These are phyloP conservation scores for Eutrema heterophyllum DNA, from an alignment of 345 rosid genomes.

Conservation along the genomic window DNA sequence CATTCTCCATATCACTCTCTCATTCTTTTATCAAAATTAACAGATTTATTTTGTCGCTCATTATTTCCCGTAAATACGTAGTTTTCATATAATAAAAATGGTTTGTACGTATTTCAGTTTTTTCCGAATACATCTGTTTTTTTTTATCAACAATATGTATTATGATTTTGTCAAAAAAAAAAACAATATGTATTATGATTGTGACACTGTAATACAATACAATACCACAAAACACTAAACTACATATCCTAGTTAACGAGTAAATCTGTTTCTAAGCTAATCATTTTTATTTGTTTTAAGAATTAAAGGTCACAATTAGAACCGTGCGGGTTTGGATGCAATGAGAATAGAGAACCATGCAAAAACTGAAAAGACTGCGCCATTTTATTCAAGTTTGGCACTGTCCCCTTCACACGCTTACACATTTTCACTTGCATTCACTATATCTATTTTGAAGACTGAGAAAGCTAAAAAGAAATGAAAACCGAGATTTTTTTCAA, in stretches of 20 bases:
- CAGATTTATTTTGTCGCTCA: not conserved
- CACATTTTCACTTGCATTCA: constrained; percentile 7
- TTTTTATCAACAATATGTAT: no score
- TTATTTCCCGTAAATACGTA: no score
- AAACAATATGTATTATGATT: no score
- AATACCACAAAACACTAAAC: not conserved
- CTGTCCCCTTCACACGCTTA: constrained; percentile 27
- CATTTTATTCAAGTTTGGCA: constrained; percentile 20
- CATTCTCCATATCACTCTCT: not conserved
- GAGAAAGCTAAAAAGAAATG: constrained; percentile 1
- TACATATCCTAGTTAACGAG: not conserved
- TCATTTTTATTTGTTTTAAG: not conserved
- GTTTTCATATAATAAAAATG: no score
- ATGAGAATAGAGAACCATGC: constrained; percentile 18
- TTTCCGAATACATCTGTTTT: no score
- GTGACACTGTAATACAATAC: not conserved
- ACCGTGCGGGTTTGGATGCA: constrained; percentile 8
- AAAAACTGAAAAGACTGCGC: constrained; percentile 18
- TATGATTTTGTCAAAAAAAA: no score
- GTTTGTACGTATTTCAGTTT: no score
- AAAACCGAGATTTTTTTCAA: not conserved
- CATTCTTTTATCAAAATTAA: not conserved
- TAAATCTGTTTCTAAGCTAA: not conserved
- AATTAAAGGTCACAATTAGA: not conserved
- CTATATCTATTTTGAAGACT: constrained; percentile 13